Evolutionary conservation across 371 early-diverging fungal species (phyloP).

Genomic region (Mucor mucedo): DNA sequence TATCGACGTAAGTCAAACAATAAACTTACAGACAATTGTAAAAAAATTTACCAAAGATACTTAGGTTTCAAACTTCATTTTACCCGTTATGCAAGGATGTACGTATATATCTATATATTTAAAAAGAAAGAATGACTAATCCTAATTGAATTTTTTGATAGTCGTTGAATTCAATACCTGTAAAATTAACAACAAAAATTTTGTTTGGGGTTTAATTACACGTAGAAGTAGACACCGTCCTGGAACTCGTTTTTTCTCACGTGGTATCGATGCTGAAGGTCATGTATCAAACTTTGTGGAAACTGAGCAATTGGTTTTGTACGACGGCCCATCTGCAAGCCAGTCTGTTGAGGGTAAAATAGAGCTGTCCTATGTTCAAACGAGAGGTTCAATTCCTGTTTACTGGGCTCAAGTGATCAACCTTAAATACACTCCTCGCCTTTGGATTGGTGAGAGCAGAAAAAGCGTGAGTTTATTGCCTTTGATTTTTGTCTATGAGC

Average conservation of each 20-base stretch:
- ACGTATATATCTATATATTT: constrained; percentile 35
- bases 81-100: constrained; percentile 94
- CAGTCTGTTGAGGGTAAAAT: constrained; percentile 35
- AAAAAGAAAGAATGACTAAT: not conserved
- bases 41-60: not conserved
- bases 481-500: not conserved
- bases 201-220: constrained; percentile 82
- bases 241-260: constrained; percentile 91
- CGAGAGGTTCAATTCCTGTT: constrained; percentile 98
- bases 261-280: constrained; percentile 95
- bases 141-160: constrained; percentile 17
- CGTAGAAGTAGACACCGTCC: constrained; percentile 81
- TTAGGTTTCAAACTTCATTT: constrained; percentile 77
- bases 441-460: constrained; percentile 72
- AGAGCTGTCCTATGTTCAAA: constrained; percentile 84
- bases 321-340: constrained; percentile 42
- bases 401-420: constrained; percentile 95
- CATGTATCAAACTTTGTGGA: constrained; percentile 98
- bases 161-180: constrained; percentile 60
- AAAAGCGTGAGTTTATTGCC: constrained; percentile 61
- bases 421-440: constrained; percentile 89
- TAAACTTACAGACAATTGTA: not conserved
- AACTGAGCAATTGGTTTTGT: constrained; percentile 92
- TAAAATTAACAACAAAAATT: constrained; percentile 62
- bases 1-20: constrained; percentile 44